A percentile compares a stretch with the other conserved stretches of the same genome.
These are phyloP conservation scores for Marvania coccoides DNA, from an alignment of 139 green algal genomes.

Conservation along the genomic window DNA sequence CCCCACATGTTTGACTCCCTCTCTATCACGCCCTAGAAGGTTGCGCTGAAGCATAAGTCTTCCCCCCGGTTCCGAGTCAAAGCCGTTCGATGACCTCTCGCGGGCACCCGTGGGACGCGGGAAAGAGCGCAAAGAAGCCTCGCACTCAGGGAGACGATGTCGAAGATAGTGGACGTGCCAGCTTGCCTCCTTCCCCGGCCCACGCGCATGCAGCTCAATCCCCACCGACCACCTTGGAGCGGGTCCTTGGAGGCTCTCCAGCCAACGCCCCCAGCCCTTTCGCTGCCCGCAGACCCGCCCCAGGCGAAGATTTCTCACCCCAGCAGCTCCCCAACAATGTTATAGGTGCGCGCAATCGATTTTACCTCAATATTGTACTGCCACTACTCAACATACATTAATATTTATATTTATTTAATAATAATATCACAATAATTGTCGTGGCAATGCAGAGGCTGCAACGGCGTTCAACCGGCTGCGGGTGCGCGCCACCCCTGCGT, in stretches of 20 bases:
- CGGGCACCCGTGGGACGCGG: background rate
- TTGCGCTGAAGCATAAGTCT: too few species aligned
- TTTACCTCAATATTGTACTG: background rate
- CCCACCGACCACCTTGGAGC: background rate
- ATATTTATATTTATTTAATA: background rate
- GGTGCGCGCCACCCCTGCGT: background rate
- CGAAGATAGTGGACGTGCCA: background rate
- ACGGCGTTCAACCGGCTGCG: constrained; percentile 19
- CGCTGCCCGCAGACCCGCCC: background rate
- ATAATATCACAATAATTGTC: background rate
- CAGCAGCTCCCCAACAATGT: background rate
- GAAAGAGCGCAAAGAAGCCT: background rate
- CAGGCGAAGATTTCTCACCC: background rate
- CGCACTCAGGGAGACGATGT: background rate
- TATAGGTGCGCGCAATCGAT: background rate
- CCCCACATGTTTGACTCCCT: too few species aligned
- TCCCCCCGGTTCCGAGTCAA: too few species aligned
- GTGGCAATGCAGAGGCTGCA: constrained; percentile 10
- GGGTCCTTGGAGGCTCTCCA: background rate
- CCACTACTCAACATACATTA: background rate
- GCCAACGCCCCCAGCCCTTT: background rate
- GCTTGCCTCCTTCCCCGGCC: background rate
- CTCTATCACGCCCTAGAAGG: too few species aligned
- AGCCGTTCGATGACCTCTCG: too few species aligned
- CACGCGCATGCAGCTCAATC: background rate